phyloP scores from a whole-genome alignment of 2,329 filamentous ascomycete genomes.

The Myrmaecium sp. region DNA sequence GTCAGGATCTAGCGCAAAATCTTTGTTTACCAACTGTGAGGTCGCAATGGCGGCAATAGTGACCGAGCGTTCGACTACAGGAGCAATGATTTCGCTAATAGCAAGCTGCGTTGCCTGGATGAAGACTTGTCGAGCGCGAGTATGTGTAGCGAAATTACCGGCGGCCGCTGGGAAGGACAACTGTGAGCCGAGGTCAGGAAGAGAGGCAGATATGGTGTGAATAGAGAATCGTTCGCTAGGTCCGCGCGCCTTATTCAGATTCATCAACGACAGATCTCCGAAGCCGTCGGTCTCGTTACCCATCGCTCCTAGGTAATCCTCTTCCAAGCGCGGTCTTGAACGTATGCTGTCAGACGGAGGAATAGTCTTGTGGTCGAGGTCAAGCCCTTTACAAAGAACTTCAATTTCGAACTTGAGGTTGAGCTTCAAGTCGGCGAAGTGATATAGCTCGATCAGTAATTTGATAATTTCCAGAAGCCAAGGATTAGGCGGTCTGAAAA shows the following conservation, averaged over 20 bases:
- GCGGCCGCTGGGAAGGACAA: constrained; percentile 59
- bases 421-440: constrained; percentile 81
- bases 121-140: constrained; percentile 56
- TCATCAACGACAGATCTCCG: constrained; percentile 50
- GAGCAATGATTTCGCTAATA: constrained; percentile 89
- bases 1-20: constrained; percentile 85
- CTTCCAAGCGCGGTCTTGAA: constrained; percentile 51
- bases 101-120: constrained; percentile 74
- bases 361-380: constrained; percentile 81
- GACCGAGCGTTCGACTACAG: constrained; percentile 91
- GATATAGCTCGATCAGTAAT: constrained; percentile 81
- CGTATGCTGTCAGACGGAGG: constrained; percentile 76
- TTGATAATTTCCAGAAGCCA: constrained; percentile 96
- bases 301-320: constrained; percentile 36
- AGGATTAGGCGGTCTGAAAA: constrained; percentile 89
- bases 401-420: constrained; percentile 99
- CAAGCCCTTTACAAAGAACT: constrained; percentile 82
- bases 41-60: constrained; percentile 97
- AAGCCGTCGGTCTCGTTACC: constrained; percentile 60
- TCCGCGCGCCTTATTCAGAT: constrained; percentile 48
- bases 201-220: constrained; percentile 57
- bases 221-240: constrained; percentile 59
- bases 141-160: constrained; percentile 51
- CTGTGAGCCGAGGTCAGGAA: constrained; percentile 68
- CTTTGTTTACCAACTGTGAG: constrained; percentile 86